These are phyloP conservation scores for Phanerodontia chrysosporium DNA, from an alignment of 768 basidiomycete species.

Conservation along the genomic window DNA sequence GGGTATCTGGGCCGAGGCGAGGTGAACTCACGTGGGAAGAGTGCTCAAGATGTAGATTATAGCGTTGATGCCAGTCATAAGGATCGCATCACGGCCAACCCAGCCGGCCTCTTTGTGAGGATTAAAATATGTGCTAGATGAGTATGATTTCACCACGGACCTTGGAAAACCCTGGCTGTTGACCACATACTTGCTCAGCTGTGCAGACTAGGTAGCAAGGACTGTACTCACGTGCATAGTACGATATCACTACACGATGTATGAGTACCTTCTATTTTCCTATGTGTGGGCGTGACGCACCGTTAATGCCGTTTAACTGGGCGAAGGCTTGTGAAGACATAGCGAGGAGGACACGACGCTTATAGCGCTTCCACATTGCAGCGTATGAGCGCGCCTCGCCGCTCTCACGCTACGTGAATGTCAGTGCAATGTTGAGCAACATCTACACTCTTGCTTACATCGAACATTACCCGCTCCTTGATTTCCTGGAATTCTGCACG, in stretches of 20 bases:
- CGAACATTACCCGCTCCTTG: constrained; percentile 70
- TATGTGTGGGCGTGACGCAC: constrained; percentile 61
- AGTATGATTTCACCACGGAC: constrained; percentile 32
- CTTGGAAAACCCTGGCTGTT: constrained; percentile 91
- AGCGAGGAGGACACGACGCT: constrained; percentile 82
- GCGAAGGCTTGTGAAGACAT: constrained; percentile 97
- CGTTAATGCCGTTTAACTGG: constrained; percentile 55
- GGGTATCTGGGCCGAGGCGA: background rate
- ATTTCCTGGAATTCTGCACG: constrained; percentile 88
- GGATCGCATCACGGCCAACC: constrained; percentile 87
- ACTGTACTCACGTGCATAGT: constrained; percentile 81
- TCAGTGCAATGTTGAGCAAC: background rate
- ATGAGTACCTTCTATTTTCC: no score
- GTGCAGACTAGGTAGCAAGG: background rate
- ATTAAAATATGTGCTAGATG: constrained; percentile 30
- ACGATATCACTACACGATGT: constrained; percentile 70
- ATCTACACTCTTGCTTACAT: constrained; percentile 44
- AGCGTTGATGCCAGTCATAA: constrained; percentile 95
- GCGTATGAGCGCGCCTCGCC: constrained; percentile 74
- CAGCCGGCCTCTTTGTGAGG: constrained; percentile 97
- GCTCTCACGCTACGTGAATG: constrained; percentile 55
- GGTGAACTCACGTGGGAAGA: constrained; percentile 67
- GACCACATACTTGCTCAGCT: no score
- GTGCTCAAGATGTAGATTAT: constrained; percentile 78
- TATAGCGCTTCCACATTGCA: constrained; percentile 85